A percentile compares a stretch with the other conserved stretches of the same genome.
These are phyloP conservation scores for Globisporangium recalcitrans DNA, from an alignment of 352 stramenopile genomes.

Conservation along the genomic window DNA sequence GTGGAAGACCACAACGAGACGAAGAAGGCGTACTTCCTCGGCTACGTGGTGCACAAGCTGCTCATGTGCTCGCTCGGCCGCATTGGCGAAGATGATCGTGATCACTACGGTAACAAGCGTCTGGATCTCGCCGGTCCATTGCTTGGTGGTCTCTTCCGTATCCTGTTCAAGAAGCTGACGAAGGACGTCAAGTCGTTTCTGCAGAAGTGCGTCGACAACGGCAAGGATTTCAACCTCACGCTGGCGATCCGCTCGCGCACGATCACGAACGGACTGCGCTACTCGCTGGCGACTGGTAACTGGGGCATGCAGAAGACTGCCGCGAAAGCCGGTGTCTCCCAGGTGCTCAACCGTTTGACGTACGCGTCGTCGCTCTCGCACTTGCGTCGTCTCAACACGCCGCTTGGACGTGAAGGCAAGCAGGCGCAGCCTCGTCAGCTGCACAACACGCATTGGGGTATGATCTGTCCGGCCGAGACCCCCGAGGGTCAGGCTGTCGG, in stretches of 20 bases:
- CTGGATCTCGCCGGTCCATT: conserved; percentile 98
- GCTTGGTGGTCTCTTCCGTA: conserved; percentile 96
- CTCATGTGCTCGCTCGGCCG: conserved; percentile 98
- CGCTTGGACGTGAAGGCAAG: conserved; percentile 98
- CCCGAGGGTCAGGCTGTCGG: conserved; percentile 94
- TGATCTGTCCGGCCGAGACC: conserved; percentile 98
- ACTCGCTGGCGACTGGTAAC: conserved; percentile 99
- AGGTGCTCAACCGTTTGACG: conserved; percentile 99
- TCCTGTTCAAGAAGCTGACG: conserved; percentile 98
- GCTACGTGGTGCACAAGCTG: conserved; percentile 99
- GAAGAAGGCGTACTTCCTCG: conserved; percentile 97
- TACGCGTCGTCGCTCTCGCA: conserved; percentile 98
- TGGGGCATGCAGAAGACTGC: conserved; percentile 95
- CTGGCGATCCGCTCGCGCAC: conserved; percentile 96
- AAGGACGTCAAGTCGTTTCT: conserved; percentile 96
- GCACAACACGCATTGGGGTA: conserved; percentile 99
- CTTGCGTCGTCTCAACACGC: conserved; percentile 98
- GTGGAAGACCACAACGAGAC: conserved; percentile 98
- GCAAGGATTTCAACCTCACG: conserved; percentile 96
- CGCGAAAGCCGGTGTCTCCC: conserved; percentile 97
- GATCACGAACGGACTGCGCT: conserved; percentile 98
- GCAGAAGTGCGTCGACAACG: conserved; percentile 89
- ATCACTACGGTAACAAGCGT: conserved; percentile 99
- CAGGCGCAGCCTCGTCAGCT: conserved; percentile 98
- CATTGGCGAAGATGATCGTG: conserved; percentile 97